phyloP scores from a whole-genome alignment of 2,329 filamentous ascomycete species.

The Aspergillus puulaauensis region DNA sequence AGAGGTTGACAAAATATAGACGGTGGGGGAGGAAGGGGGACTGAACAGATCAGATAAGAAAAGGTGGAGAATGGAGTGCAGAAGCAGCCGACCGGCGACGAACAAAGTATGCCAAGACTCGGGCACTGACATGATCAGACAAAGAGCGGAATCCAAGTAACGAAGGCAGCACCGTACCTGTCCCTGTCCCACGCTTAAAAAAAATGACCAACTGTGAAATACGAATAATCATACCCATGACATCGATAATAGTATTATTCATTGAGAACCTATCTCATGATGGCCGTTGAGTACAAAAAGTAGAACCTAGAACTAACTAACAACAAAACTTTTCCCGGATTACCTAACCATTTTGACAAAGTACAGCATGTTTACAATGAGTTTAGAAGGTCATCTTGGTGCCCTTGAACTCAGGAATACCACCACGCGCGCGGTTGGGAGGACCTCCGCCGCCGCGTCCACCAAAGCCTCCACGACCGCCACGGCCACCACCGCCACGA shows the following conservation, averaged over 20 bases:
- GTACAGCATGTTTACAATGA: neutral
- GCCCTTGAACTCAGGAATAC: constrained; percentile 69
- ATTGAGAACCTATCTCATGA: constrained; percentile 7
- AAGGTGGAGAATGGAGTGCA: constrained; percentile 3
- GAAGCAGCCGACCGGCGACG: neutral
- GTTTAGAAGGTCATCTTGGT: constrained; percentile 72
- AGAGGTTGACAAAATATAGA: constrained; percentile 3
- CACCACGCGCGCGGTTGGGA: constrained; percentile 51
- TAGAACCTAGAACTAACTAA: neutral
- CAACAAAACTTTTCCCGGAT: constrained; percentile 4
- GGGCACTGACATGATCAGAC: neutral
- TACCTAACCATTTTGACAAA: neutral
- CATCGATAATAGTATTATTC: neutral
- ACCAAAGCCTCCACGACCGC: constrained; percentile 50
- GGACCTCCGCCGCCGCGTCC: constrained; percentile 53
- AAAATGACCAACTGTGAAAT: too few species aligned
- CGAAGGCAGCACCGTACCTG: neutral
- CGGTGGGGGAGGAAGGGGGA: neutral
- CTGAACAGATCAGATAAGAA: constrained; percentile 4
- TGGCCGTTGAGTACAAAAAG: neutral
- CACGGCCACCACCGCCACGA: constrained; percentile 46
- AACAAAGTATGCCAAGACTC: neutral
- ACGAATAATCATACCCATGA: neutral
- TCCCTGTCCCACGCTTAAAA: too few species aligned
- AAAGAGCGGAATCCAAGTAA: neutral